These are phyloP conservation scores for Fusarium beomiforme DNA, from an alignment of 2,329 filamentous ascomycete species.

Conservation along the genomic window DNA sequence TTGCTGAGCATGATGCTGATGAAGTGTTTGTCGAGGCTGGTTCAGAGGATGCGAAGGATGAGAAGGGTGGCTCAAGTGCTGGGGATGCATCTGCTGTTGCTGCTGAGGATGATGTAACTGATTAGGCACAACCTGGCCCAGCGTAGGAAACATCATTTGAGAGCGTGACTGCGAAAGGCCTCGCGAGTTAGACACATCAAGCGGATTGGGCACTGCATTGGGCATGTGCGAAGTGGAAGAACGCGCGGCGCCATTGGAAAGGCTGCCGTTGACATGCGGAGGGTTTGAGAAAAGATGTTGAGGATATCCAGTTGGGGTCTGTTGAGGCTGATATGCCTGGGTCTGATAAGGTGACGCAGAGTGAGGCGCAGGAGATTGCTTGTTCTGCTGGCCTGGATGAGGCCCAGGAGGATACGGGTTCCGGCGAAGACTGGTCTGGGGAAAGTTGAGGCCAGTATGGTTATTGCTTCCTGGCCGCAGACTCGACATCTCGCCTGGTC, in stretches of 20 bases:
- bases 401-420: conserved; percentile 55
- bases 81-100: conserved; percentile 49
- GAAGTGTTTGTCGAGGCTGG: conserved; percentile 41
- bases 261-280: conserved; percentile 57
- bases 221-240: conserved; percentile 57
- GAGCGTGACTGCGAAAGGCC: conserved; percentile 55
- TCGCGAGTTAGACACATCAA: conserved; percentile 57
- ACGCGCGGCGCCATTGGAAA: conserved; percentile 59
- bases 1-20: conserved; percentile 44
- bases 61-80: conserved; percentile 43
- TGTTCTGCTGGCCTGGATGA: conserved; percentile 62
- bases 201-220: conserved; percentile 60
- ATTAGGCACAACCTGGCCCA: conserved; percentile 56
- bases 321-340: conserved; percentile 63
- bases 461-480: conserved; percentile 62
- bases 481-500: conserved; percentile 56
- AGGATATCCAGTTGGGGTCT: conserved; percentile 59
- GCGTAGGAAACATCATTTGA: conserved; percentile 52
- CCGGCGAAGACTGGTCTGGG: conserved; percentile 61
- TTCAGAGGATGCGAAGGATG: conserved; percentile 42
- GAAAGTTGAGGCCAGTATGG: conserved; percentile 64
- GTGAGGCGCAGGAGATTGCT: conserved; percentile 65
- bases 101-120: conserved; percentile 57
- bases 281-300: conserved; percentile 64
- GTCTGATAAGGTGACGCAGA: conserved; percentile 65